phyloP scores from a whole-genome alignment of 768 basidiomycete species.

The Panus rudis region DNA sequence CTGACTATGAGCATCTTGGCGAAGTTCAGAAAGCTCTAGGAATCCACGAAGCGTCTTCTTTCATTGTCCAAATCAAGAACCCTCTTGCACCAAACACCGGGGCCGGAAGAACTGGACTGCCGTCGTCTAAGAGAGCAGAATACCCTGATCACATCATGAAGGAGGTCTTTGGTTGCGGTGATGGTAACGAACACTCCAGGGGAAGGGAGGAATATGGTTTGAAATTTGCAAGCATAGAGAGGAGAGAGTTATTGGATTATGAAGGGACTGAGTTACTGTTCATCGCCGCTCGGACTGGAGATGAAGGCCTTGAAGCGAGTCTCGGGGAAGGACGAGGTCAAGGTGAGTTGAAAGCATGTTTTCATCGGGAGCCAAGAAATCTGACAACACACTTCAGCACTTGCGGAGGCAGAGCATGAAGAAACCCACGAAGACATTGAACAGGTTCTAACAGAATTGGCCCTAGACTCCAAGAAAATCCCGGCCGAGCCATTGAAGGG shows the following conservation, averaged over 20 bases:
- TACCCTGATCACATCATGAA: slow-evolving; percentile 43
- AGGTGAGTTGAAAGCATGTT: slow-evolving; percentile 27
- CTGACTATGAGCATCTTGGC: slow-evolving; percentile 32
- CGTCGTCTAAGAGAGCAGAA: slow-evolving; percentile 29
- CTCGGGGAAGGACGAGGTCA: slow-evolving; percentile 46
- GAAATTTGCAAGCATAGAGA: slow-evolving; percentile 45
- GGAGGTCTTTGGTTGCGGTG: slow-evolving; percentile 41
- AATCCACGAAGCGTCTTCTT: slow-evolving; percentile 45
- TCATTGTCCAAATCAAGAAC: slow-evolving; percentile 57
- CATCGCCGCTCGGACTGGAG: slow-evolving; percentile 43
- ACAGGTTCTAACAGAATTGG: slow-evolving; percentile 40
- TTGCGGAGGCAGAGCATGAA: slow-evolving; percentile 31
- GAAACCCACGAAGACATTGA: slow-evolving; percentile 34
- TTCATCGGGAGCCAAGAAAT: background rate
- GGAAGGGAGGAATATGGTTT: slow-evolving; percentile 42
- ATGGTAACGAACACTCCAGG: slow-evolving; percentile 20
- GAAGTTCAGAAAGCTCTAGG: slow-evolving; percentile 52
- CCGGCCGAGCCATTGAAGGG: slow-evolving; percentile 44
- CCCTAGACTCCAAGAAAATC: slow-evolving; percentile 33
- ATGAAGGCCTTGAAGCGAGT: slow-evolving; percentile 40
- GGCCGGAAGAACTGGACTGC: slow-evolving; percentile 20
- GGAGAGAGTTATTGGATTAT: slow-evolving; percentile 46
- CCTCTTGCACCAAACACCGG: slow-evolving; percentile 39
- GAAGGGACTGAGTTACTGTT: slow-evolving; percentile 47
- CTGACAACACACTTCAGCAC: slow-evolving; percentile 22